Evolutionary conservation across 176 grass and related monocot genomes (phyloP).

Genomic region (Chloris gayana): DNA sequence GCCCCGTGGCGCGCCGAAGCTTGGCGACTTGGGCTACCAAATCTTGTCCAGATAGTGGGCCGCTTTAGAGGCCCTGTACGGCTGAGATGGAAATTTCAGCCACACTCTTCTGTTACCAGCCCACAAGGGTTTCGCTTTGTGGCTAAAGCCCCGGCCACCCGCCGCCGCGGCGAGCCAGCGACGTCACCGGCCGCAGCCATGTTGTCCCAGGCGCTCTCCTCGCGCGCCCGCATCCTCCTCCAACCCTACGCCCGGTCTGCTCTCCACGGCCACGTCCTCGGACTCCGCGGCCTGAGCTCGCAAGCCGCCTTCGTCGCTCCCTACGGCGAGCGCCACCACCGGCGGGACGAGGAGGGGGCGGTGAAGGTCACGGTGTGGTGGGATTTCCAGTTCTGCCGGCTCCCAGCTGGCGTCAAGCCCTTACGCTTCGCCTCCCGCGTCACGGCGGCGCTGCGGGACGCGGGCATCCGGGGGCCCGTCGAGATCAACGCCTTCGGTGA

Average conservation of each 20-base stretch:
- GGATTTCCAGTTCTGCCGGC: constrained; percentile 64
- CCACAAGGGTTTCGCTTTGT: no score
- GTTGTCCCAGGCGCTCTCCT: background rate
- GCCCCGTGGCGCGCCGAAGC: no score
- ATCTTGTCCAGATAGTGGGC: no score
- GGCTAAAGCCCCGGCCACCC: background rate
- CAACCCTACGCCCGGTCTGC: background rate
- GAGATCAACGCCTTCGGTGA: constrained; percentile 68
- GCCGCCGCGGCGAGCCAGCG: constrained; percentile 19
- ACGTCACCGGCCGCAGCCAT: constrained; percentile 12
- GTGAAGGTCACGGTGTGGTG: constrained; percentile 73
- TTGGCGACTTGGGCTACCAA: no score
- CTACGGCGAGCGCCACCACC: background rate
- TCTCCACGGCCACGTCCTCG: background rate
- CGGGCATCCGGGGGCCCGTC: constrained; percentile 60
- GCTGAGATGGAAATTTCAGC: no score
- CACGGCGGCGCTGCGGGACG: constrained; percentile 49
- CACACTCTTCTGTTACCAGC: no score
- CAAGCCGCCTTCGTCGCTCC: background rate
- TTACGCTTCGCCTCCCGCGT: constrained; percentile 43
- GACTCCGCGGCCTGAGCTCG: background rate
- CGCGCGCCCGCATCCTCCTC: constrained; percentile 8
- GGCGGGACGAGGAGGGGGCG: constrained; percentile 44
- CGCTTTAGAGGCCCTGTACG: no score
- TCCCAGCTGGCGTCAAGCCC: constrained; percentile 42